Evolutionary conservation across 2,329 filamentous ascomycete genomes (phyloP).

Genomic region (Metarhizium anisopliae): DNA sequence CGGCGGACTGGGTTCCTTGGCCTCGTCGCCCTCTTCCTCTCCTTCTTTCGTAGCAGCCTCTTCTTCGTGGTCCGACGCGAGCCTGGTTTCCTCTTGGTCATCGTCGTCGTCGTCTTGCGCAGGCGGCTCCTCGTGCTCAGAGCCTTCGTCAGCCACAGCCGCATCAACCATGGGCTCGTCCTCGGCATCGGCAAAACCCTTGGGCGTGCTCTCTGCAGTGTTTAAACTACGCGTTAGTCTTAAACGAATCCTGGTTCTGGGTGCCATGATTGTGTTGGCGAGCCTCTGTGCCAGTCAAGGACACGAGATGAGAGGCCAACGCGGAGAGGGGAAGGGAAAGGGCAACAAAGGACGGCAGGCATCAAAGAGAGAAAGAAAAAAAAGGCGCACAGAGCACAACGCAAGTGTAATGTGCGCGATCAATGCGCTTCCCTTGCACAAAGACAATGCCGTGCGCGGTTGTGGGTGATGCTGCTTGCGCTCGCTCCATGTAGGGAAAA

Average conservation of each 20-base stretch:
- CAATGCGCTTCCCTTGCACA: not conserved
- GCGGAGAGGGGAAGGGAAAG: too few species aligned
- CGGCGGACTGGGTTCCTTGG: conserved; percentile 44
- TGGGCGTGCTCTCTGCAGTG: conserved; percentile 32
- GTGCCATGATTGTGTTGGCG: conserved; percentile 14
- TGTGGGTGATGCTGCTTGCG: not conserved
- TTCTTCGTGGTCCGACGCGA: conserved; percentile 22
- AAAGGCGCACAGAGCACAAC: not conserved
- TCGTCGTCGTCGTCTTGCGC: conserved; percentile 18
- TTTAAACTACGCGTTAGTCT: conserved; percentile 23
- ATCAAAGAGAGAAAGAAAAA: not conserved
- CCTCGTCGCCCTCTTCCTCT: conserved; percentile 30
- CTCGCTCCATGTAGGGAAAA: not conserved
- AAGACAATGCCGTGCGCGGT: not conserved
- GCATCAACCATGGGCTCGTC: conserved; percentile 30
- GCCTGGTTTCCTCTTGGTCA: conserved; percentile 28
- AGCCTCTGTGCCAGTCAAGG: not conserved
- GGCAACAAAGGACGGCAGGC: not conserved
- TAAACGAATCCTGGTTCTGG: conserved; percentile 20
- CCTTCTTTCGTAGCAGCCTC: conserved; percentile 37
- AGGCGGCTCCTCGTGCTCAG: conserved; percentile 18
- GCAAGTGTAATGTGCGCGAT: not conserved
- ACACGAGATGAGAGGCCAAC: not conserved
- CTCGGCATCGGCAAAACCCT: conserved; percentile 30
- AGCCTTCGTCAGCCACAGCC: conserved; percentile 11